Conservation (phyloP, 106 monocot genomes). For the Apostasia ramifera region DNA sequence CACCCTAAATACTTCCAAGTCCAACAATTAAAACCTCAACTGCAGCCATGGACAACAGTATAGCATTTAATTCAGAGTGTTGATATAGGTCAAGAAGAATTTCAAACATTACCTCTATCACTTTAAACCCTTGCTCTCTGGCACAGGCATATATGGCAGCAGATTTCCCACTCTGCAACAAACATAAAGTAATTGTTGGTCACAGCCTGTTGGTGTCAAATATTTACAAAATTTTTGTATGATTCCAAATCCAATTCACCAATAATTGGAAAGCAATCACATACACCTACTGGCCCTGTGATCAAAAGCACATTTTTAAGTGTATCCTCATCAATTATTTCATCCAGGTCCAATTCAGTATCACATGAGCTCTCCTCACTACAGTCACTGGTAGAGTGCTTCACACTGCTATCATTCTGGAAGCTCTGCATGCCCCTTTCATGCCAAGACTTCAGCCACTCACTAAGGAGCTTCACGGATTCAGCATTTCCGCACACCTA, state of each 20-base stretch:
- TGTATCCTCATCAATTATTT: conserved; percentile 27
- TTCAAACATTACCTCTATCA: conserved; percentile 73
- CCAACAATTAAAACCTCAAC: too few species aligned
- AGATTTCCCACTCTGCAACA: conserved; percentile 87
- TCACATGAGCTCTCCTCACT: conserved; percentile 34
- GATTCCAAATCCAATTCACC: neutral
- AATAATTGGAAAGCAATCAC: conserved; percentile 9
- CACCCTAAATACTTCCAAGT: too few species aligned
- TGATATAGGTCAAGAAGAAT: neutral
- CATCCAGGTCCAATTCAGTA: conserved; percentile 61
- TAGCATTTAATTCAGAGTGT: neutral
- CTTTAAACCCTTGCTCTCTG: conserved; percentile 83
- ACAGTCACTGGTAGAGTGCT: conserved; percentile 21
- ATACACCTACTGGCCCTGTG: conserved; percentile 91
- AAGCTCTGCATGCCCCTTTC: conserved; percentile 30
- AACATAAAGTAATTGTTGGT: conserved; percentile 4
- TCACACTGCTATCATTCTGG: conserved; percentile 12
- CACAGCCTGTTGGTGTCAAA: neutral
- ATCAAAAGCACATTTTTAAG: conserved; percentile 70
- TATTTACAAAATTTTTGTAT: neutral
- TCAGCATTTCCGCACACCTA: conserved; percentile 85
- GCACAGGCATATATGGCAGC: conserved; percentile 95
- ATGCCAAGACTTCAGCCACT: conserved; percentile 83
- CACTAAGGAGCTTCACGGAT: conserved; percentile 47
- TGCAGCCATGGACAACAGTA: too few species aligned